Evolutionary conservation across 768 basidiomycete genomes (phyloP), one percentile per base, ranked within the genome.

Genomic region (Brasilioporus rufonigricans): DNA sequence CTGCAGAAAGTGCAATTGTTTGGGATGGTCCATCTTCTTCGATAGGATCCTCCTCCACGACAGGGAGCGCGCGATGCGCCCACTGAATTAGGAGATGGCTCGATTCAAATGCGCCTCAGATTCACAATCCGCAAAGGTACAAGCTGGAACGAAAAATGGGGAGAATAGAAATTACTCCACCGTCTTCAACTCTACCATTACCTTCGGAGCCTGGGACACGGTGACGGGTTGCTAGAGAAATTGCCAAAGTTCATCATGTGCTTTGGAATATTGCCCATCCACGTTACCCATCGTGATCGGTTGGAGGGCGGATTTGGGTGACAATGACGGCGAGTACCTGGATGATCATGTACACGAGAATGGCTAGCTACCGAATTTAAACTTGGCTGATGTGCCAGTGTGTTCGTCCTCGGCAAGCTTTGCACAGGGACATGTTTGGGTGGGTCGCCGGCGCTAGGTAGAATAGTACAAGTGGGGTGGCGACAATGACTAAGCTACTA

Each of bases 221-320:
- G 65, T 50, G 18, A 58, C 53, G 9, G 65, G 56, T 45, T 71
- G 65, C 58, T 80, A 86, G 74, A 98, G 94, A 69, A 94, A 95
- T 8, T 76, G 76, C 88, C 87, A 90, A 5, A 97, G 76, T 65
- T 97, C 94, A 60, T 92, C 86, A 56, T 92, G 63, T 94, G 91
- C 6, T 80, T 78, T 3, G 91, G 91, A 4, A 97, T 88, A 65
- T 98, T 98, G 11, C 95, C 95, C 13, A 85, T 86, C 95, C 95
- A 97, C 91, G 94, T 92, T 1, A 93, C 93, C 91, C 89, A 95
- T 55, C 92, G 91, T 8, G 91, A 91, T 14, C 91, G 82, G 50
- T 89, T 78, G 12, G 83, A 73, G 13, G 88, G 87, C 1, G 85
- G 81, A 53, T 83, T 86, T 2, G 87, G 87, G 58, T 89, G 88